These are phyloP conservation scores for Boletus rubropictus DNA, from an alignment of 768 basidiomycete species.

Conservation along the genomic window DNA sequence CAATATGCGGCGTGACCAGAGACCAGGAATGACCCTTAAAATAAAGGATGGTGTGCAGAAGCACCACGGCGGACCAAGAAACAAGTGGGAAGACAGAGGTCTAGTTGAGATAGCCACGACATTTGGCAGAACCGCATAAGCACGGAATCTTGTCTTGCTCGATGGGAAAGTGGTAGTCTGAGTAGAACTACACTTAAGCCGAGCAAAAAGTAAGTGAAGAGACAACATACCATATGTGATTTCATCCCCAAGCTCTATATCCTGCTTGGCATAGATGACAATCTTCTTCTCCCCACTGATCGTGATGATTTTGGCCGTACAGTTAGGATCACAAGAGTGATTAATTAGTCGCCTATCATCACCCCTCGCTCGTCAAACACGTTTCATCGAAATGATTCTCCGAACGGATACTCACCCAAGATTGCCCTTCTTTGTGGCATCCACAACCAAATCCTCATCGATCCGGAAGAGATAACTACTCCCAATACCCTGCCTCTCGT, in stretches of 20 bases:
- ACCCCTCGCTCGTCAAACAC: conserved; percentile 8
- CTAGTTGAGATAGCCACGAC: conserved; percentile 95
- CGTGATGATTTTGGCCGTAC: conserved; percentile 86
- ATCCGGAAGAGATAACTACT: conserved; percentile 97
- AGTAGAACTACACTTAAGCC: background rate
- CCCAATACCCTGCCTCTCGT: conserved; percentile 95
- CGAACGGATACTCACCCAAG: conserved; percentile 64
- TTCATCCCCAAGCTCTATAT: conserved; percentile 94
- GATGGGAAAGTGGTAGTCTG: conserved; percentile 98
- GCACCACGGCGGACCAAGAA: conserved; percentile 1
- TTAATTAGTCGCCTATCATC: conserved; percentile 84
- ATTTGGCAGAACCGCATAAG: conserved; percentile 83
- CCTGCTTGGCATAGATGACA: conserved; percentile 97
- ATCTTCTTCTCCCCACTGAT: conserved; percentile 95
- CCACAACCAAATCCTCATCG: conserved; percentile 96
- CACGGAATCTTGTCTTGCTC: conserved; percentile 97
- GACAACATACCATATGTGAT: conserved; percentile 84
- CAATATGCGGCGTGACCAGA: conserved; percentile 6
- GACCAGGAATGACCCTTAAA: background rate
- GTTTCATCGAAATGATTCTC: conserved; percentile 1
- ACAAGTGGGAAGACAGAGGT: background rate
- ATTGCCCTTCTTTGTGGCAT: conserved; percentile 98
- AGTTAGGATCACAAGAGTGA: conserved; percentile 95
- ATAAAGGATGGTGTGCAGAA: background rate
- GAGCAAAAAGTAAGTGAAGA: background rate